Conservation (phyloP, 2,329 filamentous ascomycete genomes). For the Mariannaea sp. region DNA sequence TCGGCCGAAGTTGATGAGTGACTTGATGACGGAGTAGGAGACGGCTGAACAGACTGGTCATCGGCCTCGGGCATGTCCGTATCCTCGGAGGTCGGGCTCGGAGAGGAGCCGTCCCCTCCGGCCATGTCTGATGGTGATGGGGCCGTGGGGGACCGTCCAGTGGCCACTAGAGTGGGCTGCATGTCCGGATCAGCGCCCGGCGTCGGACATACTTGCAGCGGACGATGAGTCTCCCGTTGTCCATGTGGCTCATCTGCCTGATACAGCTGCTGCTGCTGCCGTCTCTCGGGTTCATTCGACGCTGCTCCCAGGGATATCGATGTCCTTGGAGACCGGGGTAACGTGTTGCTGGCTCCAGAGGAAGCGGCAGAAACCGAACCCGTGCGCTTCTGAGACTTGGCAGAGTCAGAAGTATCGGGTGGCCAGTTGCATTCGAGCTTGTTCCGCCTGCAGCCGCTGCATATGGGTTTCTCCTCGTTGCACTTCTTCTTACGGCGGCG, state of each 20-base stretch:
- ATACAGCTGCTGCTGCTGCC: conserved; percentile 5
- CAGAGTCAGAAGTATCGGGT: conserved; percentile 23
- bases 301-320: conserved; percentile 21
- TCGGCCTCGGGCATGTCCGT: conserved; percentile 34
- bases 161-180: conserved; percentile 13
- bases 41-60: conserved; percentile 27
- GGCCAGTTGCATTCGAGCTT: conserved; percentile 59
- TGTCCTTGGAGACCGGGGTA: conserved; percentile 13
- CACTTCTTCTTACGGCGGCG: conserved; percentile 60
- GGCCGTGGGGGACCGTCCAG: conserved; percentile 7
- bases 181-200: conserved; percentile 23
- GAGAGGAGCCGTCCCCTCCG: conserved; percentile 25
- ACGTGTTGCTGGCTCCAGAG: conserved; percentile 5
- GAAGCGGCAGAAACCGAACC: conserved; percentile 9
- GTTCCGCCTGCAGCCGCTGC: conserved; percentile 58
- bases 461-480: conserved; percentile 57
- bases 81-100: conserved; percentile 27
- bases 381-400: conserved; percentile 19
- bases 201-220: conserved; percentile 1
- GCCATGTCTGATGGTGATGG: conserved; percentile 11
- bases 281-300: conserved; percentile 19
- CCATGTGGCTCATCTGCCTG: conserved; percentile 9
- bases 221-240: conserved; percentile 15
- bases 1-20: conserved; percentile 30
- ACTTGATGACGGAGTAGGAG: conserved; percentile 28